Evolutionary conservation across 768 basidiomycete species (phyloP).

Genomic region (Grammothele lineata): DNA sequence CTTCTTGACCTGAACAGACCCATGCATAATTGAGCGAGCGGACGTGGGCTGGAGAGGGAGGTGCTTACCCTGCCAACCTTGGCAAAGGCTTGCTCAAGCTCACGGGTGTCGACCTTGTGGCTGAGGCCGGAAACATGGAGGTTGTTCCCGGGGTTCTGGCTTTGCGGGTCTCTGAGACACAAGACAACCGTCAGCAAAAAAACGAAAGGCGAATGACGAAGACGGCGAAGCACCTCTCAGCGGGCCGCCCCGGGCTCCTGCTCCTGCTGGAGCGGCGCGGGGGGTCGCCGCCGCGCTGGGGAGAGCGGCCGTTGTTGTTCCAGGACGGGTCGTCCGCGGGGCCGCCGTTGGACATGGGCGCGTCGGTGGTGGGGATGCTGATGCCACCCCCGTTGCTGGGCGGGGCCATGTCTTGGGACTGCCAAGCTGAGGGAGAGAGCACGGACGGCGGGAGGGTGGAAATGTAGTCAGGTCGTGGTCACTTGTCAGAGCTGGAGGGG

Average conservation of each 20-base stretch:
- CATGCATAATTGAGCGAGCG: background rate
- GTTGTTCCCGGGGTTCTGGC: slow-evolving; percentile 60
- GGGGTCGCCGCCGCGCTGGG: slow-evolving; percentile 41
- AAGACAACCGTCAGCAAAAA: no score
- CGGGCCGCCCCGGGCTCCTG: slow-evolving; percentile 61
- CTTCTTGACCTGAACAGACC: slow-evolving; percentile 49
- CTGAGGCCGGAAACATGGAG: slow-evolving; percentile 60
- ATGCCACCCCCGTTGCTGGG: slow-evolving; percentile 47
- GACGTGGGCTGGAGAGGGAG: slow-evolving; percentile 1
- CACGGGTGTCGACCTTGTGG: slow-evolving; percentile 68
- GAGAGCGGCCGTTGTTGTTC: slow-evolving; percentile 44
- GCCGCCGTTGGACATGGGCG: slow-evolving; percentile 46
- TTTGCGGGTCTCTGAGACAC: background rate
- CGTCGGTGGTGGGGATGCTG: slow-evolving; percentile 59
- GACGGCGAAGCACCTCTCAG: slow-evolving; percentile 43
- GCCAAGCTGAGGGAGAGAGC: slow-evolving; percentile 64
- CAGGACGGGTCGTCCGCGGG: slow-evolving; percentile 54
- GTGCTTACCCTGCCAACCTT: slow-evolving; percentile 79
- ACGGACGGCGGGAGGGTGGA: slow-evolving; percentile 17
- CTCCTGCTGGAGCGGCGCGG: slow-evolving; percentile 73
- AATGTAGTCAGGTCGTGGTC: slow-evolving; percentile 39
- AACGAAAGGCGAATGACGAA: background rate
- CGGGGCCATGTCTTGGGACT: slow-evolving; percentile 78
- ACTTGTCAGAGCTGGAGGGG: slow-evolving; percentile 16
- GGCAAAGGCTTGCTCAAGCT: slow-evolving; percentile 83